Percentiles rank a stretch among this genome's conserved stretches.
Evolutionary conservation across 2,329 filamentous ascomycete genomes (phyloP).

Genomic region (Knufia petricola): DNA sequence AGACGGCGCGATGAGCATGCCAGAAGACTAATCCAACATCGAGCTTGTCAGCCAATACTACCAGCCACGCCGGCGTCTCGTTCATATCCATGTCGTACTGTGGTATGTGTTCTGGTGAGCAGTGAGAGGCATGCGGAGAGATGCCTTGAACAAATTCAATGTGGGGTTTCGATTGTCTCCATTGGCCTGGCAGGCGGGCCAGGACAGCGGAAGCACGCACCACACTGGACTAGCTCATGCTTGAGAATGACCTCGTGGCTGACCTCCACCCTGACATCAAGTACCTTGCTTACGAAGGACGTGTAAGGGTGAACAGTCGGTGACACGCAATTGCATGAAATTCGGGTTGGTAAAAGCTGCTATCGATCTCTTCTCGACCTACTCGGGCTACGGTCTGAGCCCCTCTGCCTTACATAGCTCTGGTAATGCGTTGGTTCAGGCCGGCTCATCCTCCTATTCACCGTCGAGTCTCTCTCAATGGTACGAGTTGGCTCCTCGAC

Average conservation of each 20-base stretch:
- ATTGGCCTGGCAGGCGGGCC: neutral
- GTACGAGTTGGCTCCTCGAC: constrained; percentile 2
- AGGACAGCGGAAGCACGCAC: too few species aligned
- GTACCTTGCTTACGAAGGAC: too few species aligned
- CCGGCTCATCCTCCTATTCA: constrained; percentile 1
- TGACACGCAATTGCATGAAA: too few species aligned
- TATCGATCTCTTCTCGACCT: neutral
- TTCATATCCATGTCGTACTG: constrained; percentile 18
- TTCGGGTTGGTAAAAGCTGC: too few species aligned
- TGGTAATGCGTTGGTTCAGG: neutral
- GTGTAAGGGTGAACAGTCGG: too few species aligned
- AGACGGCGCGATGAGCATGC: constrained; percentile 17
- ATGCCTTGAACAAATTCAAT: neutral
- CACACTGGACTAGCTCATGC: too few species aligned
- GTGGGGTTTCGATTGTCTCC: neutral
- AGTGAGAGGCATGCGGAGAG: neutral
- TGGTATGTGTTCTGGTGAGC: neutral
- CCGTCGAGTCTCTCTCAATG: neutral
- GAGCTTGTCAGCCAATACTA: constrained; percentile 20
- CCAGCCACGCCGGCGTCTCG: constrained; percentile 15
- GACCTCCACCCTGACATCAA: too few species aligned
- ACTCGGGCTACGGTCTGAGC: neutral
- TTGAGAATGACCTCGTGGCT: neutral
- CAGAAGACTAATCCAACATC: constrained; percentile 17
- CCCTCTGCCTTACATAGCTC: constrained; percentile 1